A percentile compares a stretch with the other conserved stretches of the same genome.
phyloP scores from a whole-genome alignment of 352 stramenopile species.

The Phytophthora sp. region DNA sequence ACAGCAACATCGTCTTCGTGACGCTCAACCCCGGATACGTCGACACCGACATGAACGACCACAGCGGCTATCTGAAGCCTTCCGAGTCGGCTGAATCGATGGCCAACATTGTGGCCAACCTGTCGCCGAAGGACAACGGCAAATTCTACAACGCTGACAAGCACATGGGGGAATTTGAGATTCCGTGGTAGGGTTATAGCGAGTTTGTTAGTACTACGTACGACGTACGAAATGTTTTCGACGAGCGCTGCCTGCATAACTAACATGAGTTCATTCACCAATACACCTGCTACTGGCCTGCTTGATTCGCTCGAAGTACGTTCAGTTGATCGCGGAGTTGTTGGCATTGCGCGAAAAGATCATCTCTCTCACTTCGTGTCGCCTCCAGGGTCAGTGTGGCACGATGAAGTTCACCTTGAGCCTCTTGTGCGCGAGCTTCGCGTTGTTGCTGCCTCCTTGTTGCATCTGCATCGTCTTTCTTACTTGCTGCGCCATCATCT shows the following conservation, averaged over 20 bases:
- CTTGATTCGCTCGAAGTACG: conserved; percentile 6
- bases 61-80: conserved; percentile 19
- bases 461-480: conserved; percentile 9
- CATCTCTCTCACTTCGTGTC: conserved; percentile 60
- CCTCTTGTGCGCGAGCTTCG: conserved; percentile 17
- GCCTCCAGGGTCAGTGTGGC: conserved; percentile 39
- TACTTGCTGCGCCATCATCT: conserved; percentile 16
- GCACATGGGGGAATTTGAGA: conserved; percentile 4
- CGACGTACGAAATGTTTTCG: not conserved
- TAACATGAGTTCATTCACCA: not conserved
- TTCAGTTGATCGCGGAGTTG: conserved; percentile 57
- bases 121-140: conserved; percentile 28
- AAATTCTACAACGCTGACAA: conserved; percentile 37
- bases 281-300: not conserved
- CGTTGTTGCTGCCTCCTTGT: conserved; percentile 20
- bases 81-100: conserved; percentile 29
- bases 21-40: conserved; percentile 47
- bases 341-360: conserved; percentile 71
- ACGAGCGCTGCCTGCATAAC: no score
- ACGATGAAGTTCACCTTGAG: conserved; percentile 32
- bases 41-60: conserved; percentile 39
- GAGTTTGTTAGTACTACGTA: not conserved
- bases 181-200: conserved; percentile 44
- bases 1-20: conserved; percentile 36
- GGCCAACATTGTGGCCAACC: conserved; percentile 26